Conservation (phyloP, 2,329 filamentous ascomycete genomes). For the Paecilomyces sp. region DNA sequence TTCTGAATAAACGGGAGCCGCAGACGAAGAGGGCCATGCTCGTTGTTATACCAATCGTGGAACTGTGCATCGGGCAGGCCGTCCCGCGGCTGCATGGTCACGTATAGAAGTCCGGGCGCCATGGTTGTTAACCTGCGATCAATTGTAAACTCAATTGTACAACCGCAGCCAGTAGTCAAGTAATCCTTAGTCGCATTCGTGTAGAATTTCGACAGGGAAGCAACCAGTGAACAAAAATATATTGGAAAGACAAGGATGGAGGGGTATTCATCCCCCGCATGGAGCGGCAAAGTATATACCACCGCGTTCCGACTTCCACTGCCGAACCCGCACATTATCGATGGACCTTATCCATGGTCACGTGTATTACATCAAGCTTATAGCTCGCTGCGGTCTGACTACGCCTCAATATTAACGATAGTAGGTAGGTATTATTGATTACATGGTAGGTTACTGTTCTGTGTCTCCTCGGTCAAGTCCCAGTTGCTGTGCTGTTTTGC, state of each 20-base stretch:
- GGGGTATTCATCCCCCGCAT: background rate
- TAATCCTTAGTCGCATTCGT: background rate
- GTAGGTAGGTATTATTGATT: too few relatives aligned
- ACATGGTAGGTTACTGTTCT: too few relatives aligned
- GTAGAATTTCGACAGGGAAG: background rate
- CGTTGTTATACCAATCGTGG: conserved; percentile 92
- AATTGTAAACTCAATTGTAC: background rate
- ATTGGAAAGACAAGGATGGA: background rate
- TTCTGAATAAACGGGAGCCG: conserved; percentile 67
- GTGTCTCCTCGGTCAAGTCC: too few relatives aligned
- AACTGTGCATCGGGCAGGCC: conserved; percentile 62
- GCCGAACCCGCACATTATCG: background rate
- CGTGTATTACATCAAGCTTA: background rate
- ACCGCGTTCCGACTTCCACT: background rate
- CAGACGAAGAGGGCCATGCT: conserved; percentile 76
- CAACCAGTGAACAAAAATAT: background rate
- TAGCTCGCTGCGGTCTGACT: background rate
- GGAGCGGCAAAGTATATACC: background rate
- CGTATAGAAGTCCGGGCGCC: conserved; percentile 66
- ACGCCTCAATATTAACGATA: background rate
- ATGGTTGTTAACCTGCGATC: conserved; percentile 1
- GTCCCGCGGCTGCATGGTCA: conserved; percentile 74
- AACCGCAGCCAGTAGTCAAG: background rate
- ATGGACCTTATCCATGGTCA: background rate
- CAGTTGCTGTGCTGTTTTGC: too few relatives aligned